These are phyloP conservation scores for Candida maesae DNA, from an alignment of 805 yeast species.

Conservation along the genomic window DNA sequence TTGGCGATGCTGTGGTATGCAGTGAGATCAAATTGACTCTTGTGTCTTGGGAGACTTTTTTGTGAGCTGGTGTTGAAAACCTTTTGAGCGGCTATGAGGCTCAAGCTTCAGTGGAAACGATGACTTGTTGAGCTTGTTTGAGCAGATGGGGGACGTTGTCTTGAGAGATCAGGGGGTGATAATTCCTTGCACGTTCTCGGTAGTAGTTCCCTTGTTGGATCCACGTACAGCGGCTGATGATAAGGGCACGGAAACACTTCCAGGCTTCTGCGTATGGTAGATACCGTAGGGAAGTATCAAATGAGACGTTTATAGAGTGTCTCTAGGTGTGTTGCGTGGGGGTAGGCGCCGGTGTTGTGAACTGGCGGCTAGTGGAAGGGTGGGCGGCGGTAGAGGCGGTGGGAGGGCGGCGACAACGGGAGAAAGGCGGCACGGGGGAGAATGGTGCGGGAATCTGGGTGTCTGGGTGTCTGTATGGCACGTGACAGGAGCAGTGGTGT, in stretches of 20 bases:
- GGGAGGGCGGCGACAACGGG: background rate
- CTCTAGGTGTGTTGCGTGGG: background rate
- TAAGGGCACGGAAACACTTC: background rate
- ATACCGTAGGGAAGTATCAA: background rate
- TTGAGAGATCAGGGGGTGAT: too few relatives aligned
- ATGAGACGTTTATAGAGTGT: background rate
- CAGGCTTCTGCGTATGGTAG: background rate
- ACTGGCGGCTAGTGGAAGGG: slow-evolving; percentile 1
- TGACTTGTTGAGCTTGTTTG: too few relatives aligned
- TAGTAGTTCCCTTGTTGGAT: too few relatives aligned
- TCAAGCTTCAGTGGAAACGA: too few relatives aligned
- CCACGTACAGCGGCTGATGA: background rate
- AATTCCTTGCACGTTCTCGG: too few relatives aligned
- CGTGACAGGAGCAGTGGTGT: too few relatives aligned
- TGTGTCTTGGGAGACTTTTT: too few relatives aligned
- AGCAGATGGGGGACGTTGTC: too few relatives aligned
- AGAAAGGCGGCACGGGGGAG: slow-evolving; percentile 1
- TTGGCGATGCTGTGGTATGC: too few relatives aligned
- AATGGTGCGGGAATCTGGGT: background rate
- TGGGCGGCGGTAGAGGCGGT: background rate
- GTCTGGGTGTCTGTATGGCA: too few relatives aligned
- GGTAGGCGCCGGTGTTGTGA: background rate
- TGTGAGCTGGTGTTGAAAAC: background rate
- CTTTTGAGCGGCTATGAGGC: too few relatives aligned
- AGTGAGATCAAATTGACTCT: background rate